A percentile compares a stretch with the other conserved stretches of the same genome.
These are phyloP conservation scores for Macrocystidia cucumis DNA, from an alignment of 1,284 basidiomycete species.

Conservation along the genomic window DNA sequence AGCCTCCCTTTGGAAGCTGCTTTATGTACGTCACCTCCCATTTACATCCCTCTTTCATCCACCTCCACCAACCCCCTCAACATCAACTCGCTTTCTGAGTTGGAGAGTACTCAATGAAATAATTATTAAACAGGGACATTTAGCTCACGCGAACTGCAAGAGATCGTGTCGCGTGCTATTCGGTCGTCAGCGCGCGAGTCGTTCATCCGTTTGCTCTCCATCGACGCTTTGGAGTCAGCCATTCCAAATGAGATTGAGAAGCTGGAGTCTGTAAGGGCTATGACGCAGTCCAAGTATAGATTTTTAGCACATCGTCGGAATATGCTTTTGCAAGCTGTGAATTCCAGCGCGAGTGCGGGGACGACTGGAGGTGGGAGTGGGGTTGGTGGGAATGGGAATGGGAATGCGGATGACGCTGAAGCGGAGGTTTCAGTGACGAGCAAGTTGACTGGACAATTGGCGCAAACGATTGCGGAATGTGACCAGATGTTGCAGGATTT, in stretches of 20 bases:
- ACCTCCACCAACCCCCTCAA: not conserved
- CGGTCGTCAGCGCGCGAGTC: slow-evolving; percentile 62
- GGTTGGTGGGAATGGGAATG: slow-evolving; percentile 19
- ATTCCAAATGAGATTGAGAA: slow-evolving; percentile 51
- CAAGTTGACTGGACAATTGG: slow-evolving; percentile 47
- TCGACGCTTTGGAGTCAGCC: slow-evolving; percentile 49
- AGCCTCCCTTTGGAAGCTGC: slow-evolving; percentile 65
- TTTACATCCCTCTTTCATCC: slow-evolving; percentile 3
- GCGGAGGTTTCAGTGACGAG: slow-evolving; percentile 23
- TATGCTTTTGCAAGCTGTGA: slow-evolving; percentile 63
- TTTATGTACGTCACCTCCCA: slow-evolving; percentile 36
- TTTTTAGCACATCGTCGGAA: slow-evolving; percentile 63
- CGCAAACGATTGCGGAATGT: slow-evolving; percentile 48
- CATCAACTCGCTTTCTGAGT: no score
- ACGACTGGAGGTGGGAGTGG: no score
- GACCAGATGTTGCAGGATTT: slow-evolving; percentile 54
- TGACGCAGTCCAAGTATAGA: slow-evolving; percentile 57
- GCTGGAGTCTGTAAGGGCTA: slow-evolving; percentile 38
- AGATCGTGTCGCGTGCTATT: slow-evolving; percentile 67
- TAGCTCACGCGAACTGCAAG: slow-evolving; percentile 59
- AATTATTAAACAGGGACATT: slow-evolving; percentile 58
- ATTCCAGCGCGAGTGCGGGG: slow-evolving; percentile 32
- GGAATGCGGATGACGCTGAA: slow-evolving; percentile 21
- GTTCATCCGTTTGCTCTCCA: slow-evolving; percentile 61
- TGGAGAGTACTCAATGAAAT: no score